phyloP scores from a whole-genome alignment of 306 rosid species.

The Lathyrus sativus region DNA sequence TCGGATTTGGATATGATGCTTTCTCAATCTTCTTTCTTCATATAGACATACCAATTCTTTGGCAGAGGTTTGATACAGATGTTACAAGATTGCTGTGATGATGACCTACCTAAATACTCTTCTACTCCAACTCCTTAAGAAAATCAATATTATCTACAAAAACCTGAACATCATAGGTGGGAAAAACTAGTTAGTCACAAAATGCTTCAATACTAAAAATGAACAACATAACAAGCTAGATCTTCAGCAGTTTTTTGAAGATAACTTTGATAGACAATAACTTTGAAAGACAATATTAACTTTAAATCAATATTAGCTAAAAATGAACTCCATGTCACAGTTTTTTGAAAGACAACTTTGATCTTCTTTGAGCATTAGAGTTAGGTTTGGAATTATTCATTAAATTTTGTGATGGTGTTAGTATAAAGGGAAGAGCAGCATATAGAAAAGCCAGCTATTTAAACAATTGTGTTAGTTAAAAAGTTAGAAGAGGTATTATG shows the following conservation, averaged over 20 bases:
- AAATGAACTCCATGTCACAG: background rate
- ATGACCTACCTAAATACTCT: conserved; percentile 41
- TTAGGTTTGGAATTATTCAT: background rate
- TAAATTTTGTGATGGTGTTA: background rate
- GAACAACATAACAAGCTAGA: conserved; percentile 5
- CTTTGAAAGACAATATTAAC: too few species aligned
- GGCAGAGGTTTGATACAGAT: conserved; percentile 40
- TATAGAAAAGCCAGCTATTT: background rate
- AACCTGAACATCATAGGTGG: conserved; percentile 58
- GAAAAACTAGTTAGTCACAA: conserved; percentile 30
- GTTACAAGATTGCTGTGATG: conserved; percentile 29
- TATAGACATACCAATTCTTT: conserved; percentile 34
- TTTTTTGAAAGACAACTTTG: background rate
- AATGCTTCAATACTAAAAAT: conserved; percentile 30
- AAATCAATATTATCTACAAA: conserved; percentile 97
- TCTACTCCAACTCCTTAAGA: conserved; percentile 88
- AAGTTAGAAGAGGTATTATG: background rate
- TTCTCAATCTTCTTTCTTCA: conserved; percentile 38
- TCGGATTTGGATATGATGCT: conserved; percentile 48
- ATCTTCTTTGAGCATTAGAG: background rate
- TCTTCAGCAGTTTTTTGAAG: too few species aligned
- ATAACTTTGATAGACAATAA: too few species aligned
- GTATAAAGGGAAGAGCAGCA: background rate
- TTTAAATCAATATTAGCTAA: too few species aligned
- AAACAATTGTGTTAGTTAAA: background rate